Evolutionary conservation across 1,139 yeast genomes (phyloP).

Genomic region (Nadsonia starkeyi-henricii): DNA sequence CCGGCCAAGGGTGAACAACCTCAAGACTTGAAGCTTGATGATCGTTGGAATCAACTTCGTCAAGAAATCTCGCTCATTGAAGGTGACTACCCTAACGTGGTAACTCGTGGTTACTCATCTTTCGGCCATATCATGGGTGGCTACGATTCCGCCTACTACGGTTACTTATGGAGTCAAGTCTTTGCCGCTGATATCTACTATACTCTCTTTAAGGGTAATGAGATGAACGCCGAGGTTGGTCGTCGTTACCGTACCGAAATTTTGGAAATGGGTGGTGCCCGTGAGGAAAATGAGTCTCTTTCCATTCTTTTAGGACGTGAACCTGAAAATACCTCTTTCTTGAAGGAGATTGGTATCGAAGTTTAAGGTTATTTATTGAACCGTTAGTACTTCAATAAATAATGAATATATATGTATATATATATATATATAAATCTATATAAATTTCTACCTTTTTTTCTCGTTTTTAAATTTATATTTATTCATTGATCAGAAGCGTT

Average conservation of each 20-base stretch:
- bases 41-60: slow-evolving; percentile 51
- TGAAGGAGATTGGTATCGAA: slow-evolving; percentile 40
- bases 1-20: slow-evolving; percentile 21
- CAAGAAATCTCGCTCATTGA: slow-evolving; percentile 40
- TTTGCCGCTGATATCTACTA: slow-evolving; percentile 76
- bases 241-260: slow-evolving; percentile 55
- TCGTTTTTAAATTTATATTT: slow-evolving; percentile 4
- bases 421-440: too few relatives aligned
- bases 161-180: slow-evolving; percentile 74
- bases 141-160: slow-evolving; percentile 76
- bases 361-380: too few relatives aligned
- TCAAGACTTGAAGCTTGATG: slow-evolving; percentile 32
- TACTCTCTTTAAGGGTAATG: slow-evolving; percentile 53
- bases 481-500: slow-evolving; percentile 7
- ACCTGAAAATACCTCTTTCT: slow-evolving; percentile 59
- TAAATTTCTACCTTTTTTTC: too few relatives aligned
- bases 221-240: slow-evolving; percentile 51
- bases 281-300: slow-evolving; percentile 52
- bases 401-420: too few relatives aligned
- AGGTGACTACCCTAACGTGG: slow-evolving; percentile 28
- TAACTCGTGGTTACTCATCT: slow-evolving; percentile 47
- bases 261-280: slow-evolving; percentile 57
- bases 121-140: slow-evolving; percentile 81
- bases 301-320: slow-evolving; percentile 59
- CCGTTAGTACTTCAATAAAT: too few relatives aligned